phyloP scores from a whole-genome alignment of 352 stramenopile species.

The Aphanomyces euteiches region DNA sequence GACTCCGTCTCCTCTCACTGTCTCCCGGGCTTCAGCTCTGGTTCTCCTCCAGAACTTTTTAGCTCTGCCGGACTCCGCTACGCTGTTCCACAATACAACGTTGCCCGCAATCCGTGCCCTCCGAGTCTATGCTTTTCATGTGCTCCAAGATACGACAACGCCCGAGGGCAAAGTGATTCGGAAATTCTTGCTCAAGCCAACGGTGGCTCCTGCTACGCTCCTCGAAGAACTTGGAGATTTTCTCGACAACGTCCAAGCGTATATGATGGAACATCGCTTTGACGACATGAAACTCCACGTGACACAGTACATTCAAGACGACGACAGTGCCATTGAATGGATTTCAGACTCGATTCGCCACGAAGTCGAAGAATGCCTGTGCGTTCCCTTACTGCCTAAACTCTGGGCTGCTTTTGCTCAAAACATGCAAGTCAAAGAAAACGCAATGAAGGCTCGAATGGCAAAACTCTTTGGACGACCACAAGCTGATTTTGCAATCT shows the following conservation, averaged over 20 bases:
- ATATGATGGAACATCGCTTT: constrained; percentile 82
- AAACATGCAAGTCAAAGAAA: constrained; percentile 62
- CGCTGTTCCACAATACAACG: constrained; percentile 73
- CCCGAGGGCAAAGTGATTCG: constrained; percentile 73
- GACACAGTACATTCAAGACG: constrained; percentile 51
- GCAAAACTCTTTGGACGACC: constrained; percentile 63
- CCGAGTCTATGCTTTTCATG: constrained; percentile 77
- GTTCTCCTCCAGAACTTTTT: constrained; percentile 81
- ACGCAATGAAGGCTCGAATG: constrained; percentile 65
- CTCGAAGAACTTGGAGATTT: constrained; percentile 73
- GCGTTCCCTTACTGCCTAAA: constrained; percentile 65
- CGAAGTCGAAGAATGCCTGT: constrained; percentile 77
- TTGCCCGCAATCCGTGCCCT: constrained; percentile 71
- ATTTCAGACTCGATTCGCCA: constrained; percentile 80
- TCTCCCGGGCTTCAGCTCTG: constrained; percentile 63
- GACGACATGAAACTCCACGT: constrained; percentile 71
- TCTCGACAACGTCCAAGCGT: constrained; percentile 77
- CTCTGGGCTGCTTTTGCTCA: constrained; percentile 45
- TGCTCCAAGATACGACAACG: constrained; percentile 67
- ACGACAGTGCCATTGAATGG: constrained; percentile 54
- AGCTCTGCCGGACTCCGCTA: constrained; percentile 62
- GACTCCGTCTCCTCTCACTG: constrained; percentile 67
- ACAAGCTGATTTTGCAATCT: constrained; percentile 79
- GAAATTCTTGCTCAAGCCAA: constrained; percentile 68
- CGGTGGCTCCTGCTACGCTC: constrained; percentile 44